Evolutionary conservation across 805 yeast genomes (phyloP).

Genomic region (Sugiyamaella americana): DNA sequence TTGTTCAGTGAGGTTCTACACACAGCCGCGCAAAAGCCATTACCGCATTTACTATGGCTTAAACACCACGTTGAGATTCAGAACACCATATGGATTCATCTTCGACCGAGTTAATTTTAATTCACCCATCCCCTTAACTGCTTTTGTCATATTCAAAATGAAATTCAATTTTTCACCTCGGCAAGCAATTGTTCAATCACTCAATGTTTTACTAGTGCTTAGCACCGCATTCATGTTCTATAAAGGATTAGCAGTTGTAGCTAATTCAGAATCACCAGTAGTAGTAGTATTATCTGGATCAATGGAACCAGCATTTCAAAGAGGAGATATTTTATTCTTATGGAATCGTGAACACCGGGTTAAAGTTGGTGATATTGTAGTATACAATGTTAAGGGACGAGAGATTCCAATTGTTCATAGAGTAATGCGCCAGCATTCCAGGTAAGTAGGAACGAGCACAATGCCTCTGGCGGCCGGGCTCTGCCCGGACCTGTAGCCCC

Average conservation of each 20-base stretch:
- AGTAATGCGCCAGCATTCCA: slow-evolving; percentile 76
- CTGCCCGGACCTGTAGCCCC: too few relatives aligned
- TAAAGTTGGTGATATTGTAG: slow-evolving; percentile 88
- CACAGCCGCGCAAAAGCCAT: too few relatives aligned
- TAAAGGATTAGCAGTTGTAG: slow-evolving; percentile 69
- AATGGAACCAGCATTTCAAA: slow-evolving; percentile 98
- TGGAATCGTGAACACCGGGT: slow-evolving; percentile 74
- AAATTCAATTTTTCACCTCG: slow-evolving; percentile 13
- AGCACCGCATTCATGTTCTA: slow-evolving; percentile 89
- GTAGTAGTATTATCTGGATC: slow-evolving; percentile 97
- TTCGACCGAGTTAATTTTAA: too few relatives aligned
- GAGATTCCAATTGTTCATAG: slow-evolving; percentile 96
- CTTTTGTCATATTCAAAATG: too few relatives aligned
- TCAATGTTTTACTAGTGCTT: slow-evolving; percentile 70
- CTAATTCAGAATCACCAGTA: slow-evolving; percentile 86
- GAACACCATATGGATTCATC: too few relatives aligned
- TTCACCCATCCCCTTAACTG: too few relatives aligned
- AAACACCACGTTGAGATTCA: too few relatives aligned
- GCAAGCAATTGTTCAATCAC: slow-evolving; percentile 40
- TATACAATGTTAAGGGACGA: slow-evolving; percentile 73
- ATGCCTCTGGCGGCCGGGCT: too few relatives aligned
- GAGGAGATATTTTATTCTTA: slow-evolving; percentile 88
- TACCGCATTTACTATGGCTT: too few relatives aligned
- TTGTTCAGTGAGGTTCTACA: too few relatives aligned
- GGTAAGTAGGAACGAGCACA: slow-evolving; percentile 24